Base-by-base conservation (phyloP, 1,139 yeast species). In the Yamadazyma taylorii region DNA sequence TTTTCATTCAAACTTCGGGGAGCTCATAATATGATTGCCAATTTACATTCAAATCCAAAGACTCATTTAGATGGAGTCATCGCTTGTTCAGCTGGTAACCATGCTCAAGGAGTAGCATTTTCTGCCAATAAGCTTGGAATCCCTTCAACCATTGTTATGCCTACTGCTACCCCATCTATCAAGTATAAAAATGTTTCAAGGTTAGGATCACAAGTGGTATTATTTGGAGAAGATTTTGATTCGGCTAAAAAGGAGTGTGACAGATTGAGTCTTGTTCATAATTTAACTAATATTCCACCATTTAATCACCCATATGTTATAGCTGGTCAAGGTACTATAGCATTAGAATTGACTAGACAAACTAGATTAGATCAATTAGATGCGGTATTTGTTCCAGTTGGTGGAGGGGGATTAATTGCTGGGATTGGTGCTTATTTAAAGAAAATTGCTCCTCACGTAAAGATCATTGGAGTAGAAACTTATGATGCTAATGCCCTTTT, bases 291-390 rank as follows among this genome's bases (percentile, higher is more conserved):
- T 52, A 86, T 92, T 32, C 98, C 98, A 10, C 99, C 99, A 1
- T 92, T 92, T 58, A 95, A 92, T 57, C 97, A 92, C 58, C 99
- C 99, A 2, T 88, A 84, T 52, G 97, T 94, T 47, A 88, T 92
- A 62, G 98, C 99, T n/a, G 99, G 99, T 23, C 99, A 92, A 63
- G 99, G 97, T 41, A 92, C 99, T 24, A 81, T 90, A 45, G 98
- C 96, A 2, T 77, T 90, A 75, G 99, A 92, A 62, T 69, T 92
- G 24, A 69, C 94, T 35, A 80, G 97, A 56, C 99, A 92, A 64
- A 76, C 88, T 33, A 79, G 87, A 49, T 72, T 84, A 36, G 81
- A 82, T 45, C 82, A 84, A 47, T 73, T 94, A 49, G 79, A 78
- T 53, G 98, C 97, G 1, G 83, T 92, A 1, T 92, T 92, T 60